phyloP scores from a whole-genome alignment of 2,329 filamentous ascomycete species.

The Mariannaea sp. region DNA sequence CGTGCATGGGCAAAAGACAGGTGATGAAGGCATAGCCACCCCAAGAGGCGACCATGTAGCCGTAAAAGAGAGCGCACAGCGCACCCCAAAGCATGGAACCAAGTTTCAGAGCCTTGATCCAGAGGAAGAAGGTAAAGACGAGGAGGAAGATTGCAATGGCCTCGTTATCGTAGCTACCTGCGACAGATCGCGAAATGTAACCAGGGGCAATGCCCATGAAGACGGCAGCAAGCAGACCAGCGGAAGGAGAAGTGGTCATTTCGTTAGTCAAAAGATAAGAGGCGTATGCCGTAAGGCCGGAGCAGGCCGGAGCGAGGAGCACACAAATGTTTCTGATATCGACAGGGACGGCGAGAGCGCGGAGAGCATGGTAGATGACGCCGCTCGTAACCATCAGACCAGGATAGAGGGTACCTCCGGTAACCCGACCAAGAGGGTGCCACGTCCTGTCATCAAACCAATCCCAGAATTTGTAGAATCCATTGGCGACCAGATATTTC shows the following conservation, averaged over 20 bases:
- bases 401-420: slow-evolving; percentile 97
- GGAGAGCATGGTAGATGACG: slow-evolving; percentile 91
- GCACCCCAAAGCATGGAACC: slow-evolving; percentile 97
- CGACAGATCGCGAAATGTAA: slow-evolving; percentile 97
- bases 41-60: slow-evolving; percentile 99
- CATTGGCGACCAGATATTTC: slow-evolving; percentile 95
- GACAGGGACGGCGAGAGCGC: slow-evolving; percentile 85
- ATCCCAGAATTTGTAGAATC: slow-evolving; percentile 99
- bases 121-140: slow-evolving; percentile 97
- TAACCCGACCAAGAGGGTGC: slow-evolving; percentile 98
- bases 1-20: slow-evolving; percentile 91
- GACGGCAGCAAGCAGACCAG: slow-evolving; percentile 87
- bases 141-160: slow-evolving; percentile 98
- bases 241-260: slow-evolving; percentile 94
- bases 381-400: slow-evolving; percentile 99
- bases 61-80: slow-evolving; percentile 93
- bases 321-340: slow-evolving; percentile 99
- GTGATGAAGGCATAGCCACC: slow-evolving; percentile 99
- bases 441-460: slow-evolving; percentile 99
- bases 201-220: slow-evolving; percentile 99
- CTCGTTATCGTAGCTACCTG: slow-evolving; percentile 98
- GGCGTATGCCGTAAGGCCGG: slow-evolving; percentile 89
- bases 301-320: slow-evolving; percentile 91
- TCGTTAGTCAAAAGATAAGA: slow-evolving; percentile 95
- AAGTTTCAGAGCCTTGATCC: slow-evolving; percentile 98